Conservation (phyloP, 352 stramenopile species). For the Pythium oligandrum region DNA sequence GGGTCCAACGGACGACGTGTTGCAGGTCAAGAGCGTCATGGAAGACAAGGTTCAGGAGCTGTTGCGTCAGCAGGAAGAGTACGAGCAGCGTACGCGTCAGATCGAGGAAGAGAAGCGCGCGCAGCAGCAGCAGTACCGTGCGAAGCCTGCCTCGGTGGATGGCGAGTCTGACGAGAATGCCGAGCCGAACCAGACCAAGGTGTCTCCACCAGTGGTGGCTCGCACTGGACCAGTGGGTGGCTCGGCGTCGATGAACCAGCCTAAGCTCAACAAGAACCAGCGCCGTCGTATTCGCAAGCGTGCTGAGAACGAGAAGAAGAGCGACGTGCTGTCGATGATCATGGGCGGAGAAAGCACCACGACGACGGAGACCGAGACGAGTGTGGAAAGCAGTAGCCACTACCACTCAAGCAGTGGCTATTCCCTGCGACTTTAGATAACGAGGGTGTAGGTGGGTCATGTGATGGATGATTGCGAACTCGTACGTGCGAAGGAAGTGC, state of each 20-base stretch:
- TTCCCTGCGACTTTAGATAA: constrained; percentile 46
- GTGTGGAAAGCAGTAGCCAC: constrained; percentile 31
- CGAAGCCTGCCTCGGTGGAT: constrained; percentile 1
- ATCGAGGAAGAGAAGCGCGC: constrained; percentile 23
- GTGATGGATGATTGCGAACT: no score
- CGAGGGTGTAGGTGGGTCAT: neutral
- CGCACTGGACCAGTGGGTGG: constrained; percentile 31
- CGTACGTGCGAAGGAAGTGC: no score
- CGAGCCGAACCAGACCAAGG: constrained; percentile 13
- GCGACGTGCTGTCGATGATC: constrained; percentile 59
- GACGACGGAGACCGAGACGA: constrained; percentile 19
- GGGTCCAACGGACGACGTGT: constrained; percentile 41
- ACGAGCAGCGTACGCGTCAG: constrained; percentile 30
- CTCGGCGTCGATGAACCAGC: constrained; percentile 16
- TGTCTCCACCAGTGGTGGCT: constrained; percentile 9
- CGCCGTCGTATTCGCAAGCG: constrained; percentile 74
- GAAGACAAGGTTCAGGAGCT: constrained; percentile 71
- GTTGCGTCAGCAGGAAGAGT: constrained; percentile 40
- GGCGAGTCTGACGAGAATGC: constrained; percentile 26
- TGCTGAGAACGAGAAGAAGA: constrained; percentile 66
- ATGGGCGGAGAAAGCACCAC: constrained; percentile 22
- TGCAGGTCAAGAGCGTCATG: constrained; percentile 53
- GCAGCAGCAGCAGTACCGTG: constrained; percentile 21
- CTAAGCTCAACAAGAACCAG: constrained; percentile 78
- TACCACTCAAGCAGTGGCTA: constrained; percentile 69